Evolutionary conservation across 192 early-diverging fungal genomes (phyloP), one percentile per base, ranked within the genome.

Genomic region (Podila epicladia): DNA sequence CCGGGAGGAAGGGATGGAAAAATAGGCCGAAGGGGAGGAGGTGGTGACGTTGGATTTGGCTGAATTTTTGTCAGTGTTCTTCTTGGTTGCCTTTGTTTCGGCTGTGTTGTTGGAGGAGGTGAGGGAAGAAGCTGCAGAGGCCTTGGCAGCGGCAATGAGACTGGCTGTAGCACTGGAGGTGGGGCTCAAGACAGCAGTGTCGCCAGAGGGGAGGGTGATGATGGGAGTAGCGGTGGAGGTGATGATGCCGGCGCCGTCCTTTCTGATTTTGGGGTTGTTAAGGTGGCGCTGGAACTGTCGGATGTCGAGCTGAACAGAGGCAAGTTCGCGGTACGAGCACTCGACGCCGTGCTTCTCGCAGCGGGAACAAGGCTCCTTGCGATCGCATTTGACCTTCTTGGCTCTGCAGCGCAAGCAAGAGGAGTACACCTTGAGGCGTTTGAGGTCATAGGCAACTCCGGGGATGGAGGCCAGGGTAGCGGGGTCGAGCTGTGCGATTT

Each of bases 381-480:
- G 76, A n/a, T 79, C 76, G 31, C 76, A 79, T 61, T 79, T 79
- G 50, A 79, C 76, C 62, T 79, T 79, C 65, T 79, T 79, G 49
- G 76, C 76, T 63, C 76, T 66, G 65, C 76, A 79, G 35, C 76
- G 76, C 20, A 79, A 65, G 38, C 76, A 79, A 28, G 76, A 79
- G 19, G 76, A 79, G 65, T 79, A 79, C 45, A 79, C 76, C 33
- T 79, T 79, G 63, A 79, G 76, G 28, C 76, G 69, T 29, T 79
- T 79, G 64, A 79, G 76, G 61, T 79, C 76, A 15, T 79, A 79
- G 49, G 76, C 62, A 26, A 79, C 69, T 12, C 70, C 76, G n/a
- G 76, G 76, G 53, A 79, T 79, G 49, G 76, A 72, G 28, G 76
- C 76, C 9, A 79, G 32, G 9, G 76, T 72, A 20, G 69, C 76